Evolutionary conservation across 2,329 filamentous ascomycete species (phyloP), one percentile per base, ranked within the genome.

Genomic region (Exophiala sp.): DNA sequence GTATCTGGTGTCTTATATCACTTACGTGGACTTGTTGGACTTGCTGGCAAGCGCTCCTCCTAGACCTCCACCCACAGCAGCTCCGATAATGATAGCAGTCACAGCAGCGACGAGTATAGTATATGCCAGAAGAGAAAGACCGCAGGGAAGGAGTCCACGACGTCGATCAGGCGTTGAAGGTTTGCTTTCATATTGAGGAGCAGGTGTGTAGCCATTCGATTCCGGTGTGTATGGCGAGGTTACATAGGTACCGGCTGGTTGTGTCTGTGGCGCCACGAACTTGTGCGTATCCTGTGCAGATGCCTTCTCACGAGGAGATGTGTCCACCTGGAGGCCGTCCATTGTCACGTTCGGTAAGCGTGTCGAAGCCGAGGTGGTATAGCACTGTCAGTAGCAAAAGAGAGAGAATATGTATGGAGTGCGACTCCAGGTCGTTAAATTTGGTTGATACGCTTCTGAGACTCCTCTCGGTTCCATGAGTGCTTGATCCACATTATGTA

Each of bases 271-370:
- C 7, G 21, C 20, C 8, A 43, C 21, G 11, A 43, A 24, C 44
- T 47, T 47, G 44, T 35, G n/a, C 5, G 29, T 21, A 12, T 47
- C 44, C 8, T 14, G 20, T 6, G 20, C 32, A 32, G 9, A 49
- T 10, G 21, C 18, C 36, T 49, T 49, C 47, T 41, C 47, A 24
- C 34, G 36, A 40, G 47, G 35, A 18, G 32, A 16, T 3, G 40
- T 21, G 36, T 40, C 47, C 24, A 49, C 34, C 38, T 49, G 36
- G 14, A 49, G 47, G 12, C 47, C 47, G 38, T 49, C 47, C 47
- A 49, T 49, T 10, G 10, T 29, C 20, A 3, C 7, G 21, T 43
- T 32, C 4, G 20, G 41, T 4, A 6, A 29, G 3, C 7, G 41
- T 44, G 12, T 44, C 7, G 41, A 39, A 7, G 36, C 36, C n/a